Percentiles rank a stretch among this genome's conserved stretches.
Evolutionary conservation across 331 rosid species (phyloP).

Genomic region (Stylosanthes scabra): DNA sequence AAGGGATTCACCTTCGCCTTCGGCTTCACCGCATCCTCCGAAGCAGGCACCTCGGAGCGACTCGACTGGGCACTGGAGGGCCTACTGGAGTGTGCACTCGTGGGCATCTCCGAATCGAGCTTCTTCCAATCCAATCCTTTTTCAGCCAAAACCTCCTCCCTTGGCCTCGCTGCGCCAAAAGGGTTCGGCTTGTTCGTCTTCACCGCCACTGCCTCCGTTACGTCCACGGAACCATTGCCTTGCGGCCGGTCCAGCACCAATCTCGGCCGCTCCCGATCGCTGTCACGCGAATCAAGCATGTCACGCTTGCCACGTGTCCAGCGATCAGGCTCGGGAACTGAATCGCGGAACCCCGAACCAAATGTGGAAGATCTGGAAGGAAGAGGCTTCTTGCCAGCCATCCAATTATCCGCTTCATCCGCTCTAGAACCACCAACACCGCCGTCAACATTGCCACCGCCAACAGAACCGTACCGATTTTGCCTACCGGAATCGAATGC

Average conservation of each 20-base stretch:
- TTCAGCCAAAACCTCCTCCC: slow-evolving; percentile 94
- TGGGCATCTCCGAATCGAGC: slow-evolving; percentile 85
- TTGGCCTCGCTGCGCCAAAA: slow-evolving; percentile 89
- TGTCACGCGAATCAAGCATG: neutral
- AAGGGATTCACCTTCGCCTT: slow-evolving; percentile 95
- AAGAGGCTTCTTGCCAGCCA: slow-evolving; percentile 61
- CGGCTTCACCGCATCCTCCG: slow-evolving; percentile 59
- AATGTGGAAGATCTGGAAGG: slow-evolving; percentile 70
- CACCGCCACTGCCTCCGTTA: slow-evolving; percentile 51
- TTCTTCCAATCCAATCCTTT: slow-evolving; percentile 97
- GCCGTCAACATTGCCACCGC: too few relatives aligned
- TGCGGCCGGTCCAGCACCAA: slow-evolving; percentile 78
- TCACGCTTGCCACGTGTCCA: slow-evolving; percentile 3
- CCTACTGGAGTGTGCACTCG: slow-evolving; percentile 88
- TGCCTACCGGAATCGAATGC: slow-evolving; percentile 74
- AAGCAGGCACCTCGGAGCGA: slow-evolving; percentile 75
- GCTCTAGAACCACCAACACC: slow-evolving; percentile 63
- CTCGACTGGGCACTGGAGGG: slow-evolving; percentile 93
- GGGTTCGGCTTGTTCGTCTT: slow-evolving; percentile 79
- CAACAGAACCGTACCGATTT: slow-evolving; percentile 50
- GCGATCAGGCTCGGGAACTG: slow-evolving; percentile 74
- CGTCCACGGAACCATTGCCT: slow-evolving; percentile 51
- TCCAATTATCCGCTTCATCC: slow-evolving; percentile 91
- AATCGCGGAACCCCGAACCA: slow-evolving; percentile 73
- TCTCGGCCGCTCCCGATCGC: slow-evolving; percentile 68